Conservation (phyloP, 768 basidiomycete species). For the Pilatotrama ljubarskyi region DNA sequence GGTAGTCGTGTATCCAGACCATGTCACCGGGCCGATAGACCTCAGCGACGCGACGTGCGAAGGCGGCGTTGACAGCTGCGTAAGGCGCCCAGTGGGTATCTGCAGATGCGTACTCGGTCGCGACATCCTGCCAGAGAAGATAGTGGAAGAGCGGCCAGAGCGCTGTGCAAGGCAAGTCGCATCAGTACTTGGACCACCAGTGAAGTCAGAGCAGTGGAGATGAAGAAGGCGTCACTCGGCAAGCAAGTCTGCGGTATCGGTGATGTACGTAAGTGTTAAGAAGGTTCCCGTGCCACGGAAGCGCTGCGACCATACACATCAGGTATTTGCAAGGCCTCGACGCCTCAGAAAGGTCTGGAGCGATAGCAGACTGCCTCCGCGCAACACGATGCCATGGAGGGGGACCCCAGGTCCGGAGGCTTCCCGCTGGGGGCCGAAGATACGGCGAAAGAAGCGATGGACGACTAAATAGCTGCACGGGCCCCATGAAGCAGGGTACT, state of each 20-base stretch:
- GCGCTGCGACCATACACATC: not conserved
- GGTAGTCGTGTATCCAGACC: constrained; percentile 95
- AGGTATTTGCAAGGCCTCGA: not conserved
- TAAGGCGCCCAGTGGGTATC: constrained; percentile 83
- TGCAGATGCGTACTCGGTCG: constrained; percentile 83
- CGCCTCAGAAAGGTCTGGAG: not conserved
- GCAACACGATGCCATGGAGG: not conserved
- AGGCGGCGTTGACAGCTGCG: constrained; percentile 79
- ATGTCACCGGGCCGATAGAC: constrained; percentile 80
- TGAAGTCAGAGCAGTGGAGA: not conserved
- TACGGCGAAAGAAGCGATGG: not conserved
- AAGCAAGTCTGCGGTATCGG: not conserved
- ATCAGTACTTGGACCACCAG: not conserved
- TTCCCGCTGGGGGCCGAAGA: constrained; percentile 12
- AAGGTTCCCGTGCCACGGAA: constrained; percentile 9
- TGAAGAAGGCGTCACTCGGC: not conserved
- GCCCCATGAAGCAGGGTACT: constrained; percentile 2
- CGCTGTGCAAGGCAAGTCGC: constrained; percentile 43
- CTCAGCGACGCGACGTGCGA: constrained; percentile 72
- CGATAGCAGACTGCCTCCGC: not conserved
- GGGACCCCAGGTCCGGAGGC: not conserved
- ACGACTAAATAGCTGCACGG: not conserved
- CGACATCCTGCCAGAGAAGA: constrained; percentile 96
- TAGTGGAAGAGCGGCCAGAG: constrained; percentile 99
- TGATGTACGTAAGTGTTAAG: constrained; percentile 3